phyloP scores from a whole-genome alignment of 1,139 yeast species.

The Candida sp. region DNA sequence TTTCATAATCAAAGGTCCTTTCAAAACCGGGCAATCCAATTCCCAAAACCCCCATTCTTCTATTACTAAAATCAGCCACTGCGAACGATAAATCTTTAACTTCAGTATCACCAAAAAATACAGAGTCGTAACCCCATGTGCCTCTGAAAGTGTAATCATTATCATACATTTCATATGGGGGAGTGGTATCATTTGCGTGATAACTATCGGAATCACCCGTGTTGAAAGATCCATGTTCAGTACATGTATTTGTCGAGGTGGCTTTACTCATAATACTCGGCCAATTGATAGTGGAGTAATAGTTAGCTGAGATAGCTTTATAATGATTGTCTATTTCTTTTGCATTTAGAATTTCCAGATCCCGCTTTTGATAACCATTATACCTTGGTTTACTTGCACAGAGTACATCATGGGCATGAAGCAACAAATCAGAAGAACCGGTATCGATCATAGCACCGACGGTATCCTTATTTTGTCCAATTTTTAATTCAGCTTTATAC shows the following conservation, averaged over 20 bases:
- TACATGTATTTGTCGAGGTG: conserved; percentile 14
- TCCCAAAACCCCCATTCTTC: conserved; percentile 47
- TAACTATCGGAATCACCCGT: conserved; percentile 6
- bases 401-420: conserved; percentile 8
- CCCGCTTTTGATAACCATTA: too few species aligned
- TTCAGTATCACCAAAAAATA: conserved; percentile 20
- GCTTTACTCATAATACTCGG: conserved; percentile 1
- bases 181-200: conserved; percentile 3
- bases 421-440: conserved; percentile 45
- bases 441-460: conserved; percentile 34
- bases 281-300: neutral
- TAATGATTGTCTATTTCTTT: neutral
- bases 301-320: neutral
- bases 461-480: conserved; percentile 30
- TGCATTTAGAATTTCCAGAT: too few species aligned
- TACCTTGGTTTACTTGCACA: neutral
- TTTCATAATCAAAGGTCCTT: conserved; percentile 7
- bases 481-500: conserved; percentile 27
- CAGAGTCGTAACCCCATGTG: conserved; percentile 48
- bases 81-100: conserved; percentile 48
- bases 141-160: conserved; percentile 41
- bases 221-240: conserved; percentile 8
- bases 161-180: conserved; percentile 25
- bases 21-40: conserved; percentile 30
- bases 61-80: conserved; percentile 39